Base-by-base conservation (phyloP, 768 basidiomycete species). In the Trichaptum fuscoviolaceum region DNA sequence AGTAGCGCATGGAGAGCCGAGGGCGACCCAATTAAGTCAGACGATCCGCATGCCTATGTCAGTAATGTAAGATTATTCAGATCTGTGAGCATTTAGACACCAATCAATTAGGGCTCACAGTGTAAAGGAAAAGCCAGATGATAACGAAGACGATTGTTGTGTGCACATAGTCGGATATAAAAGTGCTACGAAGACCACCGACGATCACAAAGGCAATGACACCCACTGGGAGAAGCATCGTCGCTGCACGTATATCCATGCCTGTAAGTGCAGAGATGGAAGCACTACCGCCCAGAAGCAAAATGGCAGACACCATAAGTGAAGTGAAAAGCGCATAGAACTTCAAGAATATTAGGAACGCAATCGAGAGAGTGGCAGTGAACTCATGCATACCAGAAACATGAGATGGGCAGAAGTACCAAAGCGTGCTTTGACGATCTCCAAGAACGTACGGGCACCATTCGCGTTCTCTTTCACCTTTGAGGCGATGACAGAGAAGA, bases 381-480 rank as follows among this genome's bases (percentile, higher is more conserved):
- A 15, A 15, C 20, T 20, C 10, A 52, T 52, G 20, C 42, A 86
- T 68, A 85, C 82, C 1, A 80, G 80, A 69, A 85, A 86, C 23
- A 85, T 71, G 10, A 84, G 67, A 65, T 85, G 85, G 0, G 78
- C 76, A 0, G 73, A 74, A 1, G 78, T 82, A 4, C 84, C 84
- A 64, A 83, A 85, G 12, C 83, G 78, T 0, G 75, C 76, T 66
- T 81, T 79, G 35, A 84, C 83, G 35, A 87, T 85, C 77, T 88
- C 85, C 26, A 85, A 75, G 69, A 85, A 87, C 0, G 85, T 88
- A 68, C 83, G 83, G 0, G 84, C 84, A 18, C 82, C 81, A 35
- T 85, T 85, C 0, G 85, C 86, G 63, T 86, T 86, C 78, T 80
- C 81, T 72, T 87, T 88, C 12, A 87, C 81, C 70, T 85, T 83